Base-by-base conservation (phyloP, 2,329 filamentous ascomycete genomes). In the Alternaria infectoria region DNA sequence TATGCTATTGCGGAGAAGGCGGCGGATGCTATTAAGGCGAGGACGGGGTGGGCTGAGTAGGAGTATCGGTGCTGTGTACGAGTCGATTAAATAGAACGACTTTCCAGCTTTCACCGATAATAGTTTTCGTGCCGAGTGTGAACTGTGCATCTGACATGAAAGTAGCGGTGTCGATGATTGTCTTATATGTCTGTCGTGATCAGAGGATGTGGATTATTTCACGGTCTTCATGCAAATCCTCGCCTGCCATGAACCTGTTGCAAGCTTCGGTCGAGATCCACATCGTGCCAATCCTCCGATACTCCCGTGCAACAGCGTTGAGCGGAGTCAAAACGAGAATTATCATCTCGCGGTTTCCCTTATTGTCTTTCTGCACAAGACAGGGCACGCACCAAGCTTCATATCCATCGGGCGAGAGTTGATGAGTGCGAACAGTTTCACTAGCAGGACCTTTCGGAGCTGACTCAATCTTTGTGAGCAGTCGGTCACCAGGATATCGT, bases 1-100 rank as follows among this genome's bases (percentile, higher is more conserved):
- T 74, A 74, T 65, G 72, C 72, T 13, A 54, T 74, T 54, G 66
- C 69, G 3, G 69, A 74, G 57, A 74, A 69, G 64, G 67, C 61
- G 23, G 57, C 47, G 5, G 57, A 67, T 56, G 13, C 55, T 47
- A 65, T 67, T 21, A 67, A 62, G 32, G 82, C 71, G 44, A 25
- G 44, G 19, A 46, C 44, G 11, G 44, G 44, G 4, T 46, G 44
- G 44, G 12, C 15, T 46, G 17, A 23, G 2, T 23, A 21, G 19
- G 3, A 3, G 44, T 3, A 4, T 2, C 15, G 12, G 44, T 12
- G 44, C 2, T 9, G 13, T 23, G 44, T 15, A 8, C 23, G 44
- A 21, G 43, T 1, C 43, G 11, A 23, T 4, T 9, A 12, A 12
- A 1, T 8, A 45, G 2, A 6, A 44, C 23, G 3, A 26, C 25